These are phyloP conservation scores for Lonicera japonica DNA, from an alignment of 129 eudicot species.

Conservation along the genomic window DNA sequence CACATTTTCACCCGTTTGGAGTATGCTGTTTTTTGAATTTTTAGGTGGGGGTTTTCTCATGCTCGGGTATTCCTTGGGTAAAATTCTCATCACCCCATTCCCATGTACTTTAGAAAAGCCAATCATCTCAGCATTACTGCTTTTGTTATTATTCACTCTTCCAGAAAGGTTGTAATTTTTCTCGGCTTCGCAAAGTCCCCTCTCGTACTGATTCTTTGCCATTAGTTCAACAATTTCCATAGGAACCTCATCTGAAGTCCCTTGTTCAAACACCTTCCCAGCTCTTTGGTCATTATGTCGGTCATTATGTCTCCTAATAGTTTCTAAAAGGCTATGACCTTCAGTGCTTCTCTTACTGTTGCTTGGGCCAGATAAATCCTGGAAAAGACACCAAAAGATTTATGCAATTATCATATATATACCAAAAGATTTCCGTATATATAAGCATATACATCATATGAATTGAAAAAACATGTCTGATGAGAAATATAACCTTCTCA, in stretches of 20 bases:
- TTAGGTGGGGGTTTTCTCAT: slow-evolving; percentile 17
- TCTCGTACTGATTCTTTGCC: slow-evolving; percentile 73
- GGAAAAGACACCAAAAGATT: background rate
- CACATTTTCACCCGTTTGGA: slow-evolving; percentile 11
- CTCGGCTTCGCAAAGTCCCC: slow-evolving; percentile 32
- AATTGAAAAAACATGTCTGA: too few species aligned
- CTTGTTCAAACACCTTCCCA: slow-evolving; percentile 24
- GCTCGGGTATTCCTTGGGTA: slow-evolving; percentile 22
- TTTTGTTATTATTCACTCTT: slow-evolving; percentile 1
- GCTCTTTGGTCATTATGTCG: slow-evolving; percentile 35
- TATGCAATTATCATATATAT: background rate
- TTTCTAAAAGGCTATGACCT: slow-evolving; percentile 28
- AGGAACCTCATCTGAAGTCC: slow-evolving; percentile 59
- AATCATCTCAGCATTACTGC: slow-evolving; percentile 6
- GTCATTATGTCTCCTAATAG: slow-evolving; percentile 23
- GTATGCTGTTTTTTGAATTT: slow-evolving; percentile 7
- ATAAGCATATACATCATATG: too few species aligned
- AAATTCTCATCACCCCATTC: slow-evolving; percentile 16
- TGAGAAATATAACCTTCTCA: too few species aligned
- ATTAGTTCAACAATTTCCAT: slow-evolving; percentile 73
- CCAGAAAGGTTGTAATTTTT: slow-evolving; percentile 8
- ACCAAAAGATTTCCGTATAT: too few species aligned
- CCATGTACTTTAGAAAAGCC: slow-evolving; percentile 17
- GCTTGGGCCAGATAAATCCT: slow-evolving; percentile 42
- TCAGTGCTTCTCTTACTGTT: slow-evolving; percentile 22